Evolutionary conservation across 2,329 filamentous ascomycete genomes (phyloP).

Genomic region (Tympanopsis confertula): DNA sequence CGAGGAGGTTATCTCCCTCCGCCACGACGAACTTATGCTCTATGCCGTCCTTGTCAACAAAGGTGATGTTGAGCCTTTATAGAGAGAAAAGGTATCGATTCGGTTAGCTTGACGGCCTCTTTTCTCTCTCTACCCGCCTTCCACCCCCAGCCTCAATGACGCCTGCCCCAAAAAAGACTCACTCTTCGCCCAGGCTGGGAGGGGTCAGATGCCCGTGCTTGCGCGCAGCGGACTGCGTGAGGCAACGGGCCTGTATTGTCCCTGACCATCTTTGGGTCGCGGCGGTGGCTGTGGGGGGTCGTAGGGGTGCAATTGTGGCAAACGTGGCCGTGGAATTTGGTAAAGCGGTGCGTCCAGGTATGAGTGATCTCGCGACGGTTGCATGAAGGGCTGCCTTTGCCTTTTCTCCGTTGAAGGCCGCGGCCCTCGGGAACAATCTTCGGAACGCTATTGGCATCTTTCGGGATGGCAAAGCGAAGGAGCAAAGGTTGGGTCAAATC

Average conservation of each 20-base stretch:
- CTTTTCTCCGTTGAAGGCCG: too few species aligned
- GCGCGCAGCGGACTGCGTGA: slow-evolving; percentile 50
- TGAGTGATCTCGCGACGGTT: too few species aligned
- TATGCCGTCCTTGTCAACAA: slow-evolving; percentile 80
- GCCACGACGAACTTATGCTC: slow-evolving; percentile 68
- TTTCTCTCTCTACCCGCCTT: not conserved
- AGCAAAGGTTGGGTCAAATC: too few species aligned
- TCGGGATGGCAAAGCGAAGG: too few species aligned
- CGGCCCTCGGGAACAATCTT: too few species aligned
- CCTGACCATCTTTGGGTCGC: slow-evolving; percentile 16
- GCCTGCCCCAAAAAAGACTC: slow-evolving; percentile 23
- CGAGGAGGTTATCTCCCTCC: slow-evolving; percentile 83
- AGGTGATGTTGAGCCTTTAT: slow-evolving; percentile 70
- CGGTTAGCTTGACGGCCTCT: not conserved
- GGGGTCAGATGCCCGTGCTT: slow-evolving; percentile 71
- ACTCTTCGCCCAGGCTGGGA: slow-evolving; percentile 89
- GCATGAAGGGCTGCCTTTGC: too few species aligned
- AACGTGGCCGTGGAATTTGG: too few species aligned
- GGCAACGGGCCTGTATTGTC: slow-evolving; percentile 27
- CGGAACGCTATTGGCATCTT: too few species aligned
- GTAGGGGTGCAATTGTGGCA: too few species aligned
- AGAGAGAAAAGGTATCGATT: slow-evolving; percentile 4
- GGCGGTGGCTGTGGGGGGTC: too few species aligned
- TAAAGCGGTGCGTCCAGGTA: too few species aligned
- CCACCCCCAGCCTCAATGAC: too few species aligned